phyloP scores from a whole-genome alignment of 306 rosid genomes.

The Lathyrus tuberosus region DNA sequence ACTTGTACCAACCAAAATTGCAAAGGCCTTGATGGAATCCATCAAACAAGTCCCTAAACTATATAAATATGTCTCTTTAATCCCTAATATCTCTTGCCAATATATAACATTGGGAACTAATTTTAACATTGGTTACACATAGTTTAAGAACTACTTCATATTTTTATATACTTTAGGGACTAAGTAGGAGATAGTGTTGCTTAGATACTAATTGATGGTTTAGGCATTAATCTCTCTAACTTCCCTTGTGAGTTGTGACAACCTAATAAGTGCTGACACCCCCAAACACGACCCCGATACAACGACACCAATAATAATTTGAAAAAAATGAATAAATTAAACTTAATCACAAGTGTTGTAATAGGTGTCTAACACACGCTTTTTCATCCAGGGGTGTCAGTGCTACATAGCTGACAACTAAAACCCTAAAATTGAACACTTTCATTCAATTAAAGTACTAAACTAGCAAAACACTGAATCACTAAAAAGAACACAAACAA shows the following conservation, averaged over 20 bases:
- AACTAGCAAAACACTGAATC: neutral
- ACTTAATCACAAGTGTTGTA: too few relatives aligned
- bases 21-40: neutral
- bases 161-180: neutral
- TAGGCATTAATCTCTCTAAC: neutral
- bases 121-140: neutral
- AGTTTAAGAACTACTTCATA: neutral
- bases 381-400: too few relatives aligned
- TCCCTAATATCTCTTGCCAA: neutral
- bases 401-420: neutral
- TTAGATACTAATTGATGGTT: neutral
- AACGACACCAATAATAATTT: too few relatives aligned
- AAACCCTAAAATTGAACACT: neutral
- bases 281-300: too few relatives aligned
- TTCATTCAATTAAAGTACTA: neutral
- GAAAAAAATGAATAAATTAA: too few relatives aligned
- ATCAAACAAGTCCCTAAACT: neutral
- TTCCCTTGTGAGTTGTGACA: too few relatives aligned
- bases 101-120: neutral
- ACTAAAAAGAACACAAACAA: slow-evolving; percentile 3
- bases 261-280: too few relatives aligned
- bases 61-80: neutral
- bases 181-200: neutral
- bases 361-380: too few relatives aligned
- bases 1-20: too few relatives aligned